Percentiles rank a stretch among this genome's conserved stretches.
phyloP scores from a whole-genome alignment of 495 filamentous ascomycete genomes.

The Penicillium paxilli region DNA sequence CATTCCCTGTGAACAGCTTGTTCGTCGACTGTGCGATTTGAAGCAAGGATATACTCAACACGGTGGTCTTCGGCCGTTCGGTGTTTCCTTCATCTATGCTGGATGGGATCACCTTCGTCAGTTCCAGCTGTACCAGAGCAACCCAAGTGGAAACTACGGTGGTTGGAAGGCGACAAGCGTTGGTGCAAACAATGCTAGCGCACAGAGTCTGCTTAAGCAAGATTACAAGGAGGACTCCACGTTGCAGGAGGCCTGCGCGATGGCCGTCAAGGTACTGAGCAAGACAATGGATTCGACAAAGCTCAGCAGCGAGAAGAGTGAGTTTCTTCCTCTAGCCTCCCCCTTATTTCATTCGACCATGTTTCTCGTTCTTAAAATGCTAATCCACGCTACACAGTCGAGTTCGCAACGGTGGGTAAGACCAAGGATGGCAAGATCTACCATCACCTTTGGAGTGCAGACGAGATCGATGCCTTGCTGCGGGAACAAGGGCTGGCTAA shows the following conservation, averaged over 20 bases:
- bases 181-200: slow-evolving; percentile 96
- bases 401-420: slow-evolving; percentile 97
- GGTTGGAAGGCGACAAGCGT: slow-evolving; percentile 99
- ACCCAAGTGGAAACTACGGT: slow-evolving; percentile 98
- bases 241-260: slow-evolving; percentile 92
- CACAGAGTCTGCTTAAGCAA: slow-evolving; percentile 96
- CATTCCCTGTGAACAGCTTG: slow-evolving; percentile 98
- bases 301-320: slow-evolving; percentile 98
- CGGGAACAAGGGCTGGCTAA: slow-evolving; percentile 95
- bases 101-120: slow-evolving; percentile 93
- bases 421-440: slow-evolving; percentile 94
- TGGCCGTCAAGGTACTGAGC: slow-evolving; percentile 98
- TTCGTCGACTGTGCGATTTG: slow-evolving; percentile 92
- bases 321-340: slow-evolving; percentile 25
- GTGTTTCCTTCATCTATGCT: slow-evolving; percentile 99
- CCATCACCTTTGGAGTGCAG: slow-evolving; percentile 95
- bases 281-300: slow-evolving; percentile 99
- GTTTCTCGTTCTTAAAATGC: slow-evolving; percentile 12
- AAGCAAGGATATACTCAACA: slow-evolving; percentile 99
- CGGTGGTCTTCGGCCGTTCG: slow-evolving; percentile 95
- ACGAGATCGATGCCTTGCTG: slow-evolving; percentile 92
- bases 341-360: not conserved
- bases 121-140: slow-evolving; percentile 99
- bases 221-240: slow-evolving; percentile 98
- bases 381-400: slow-evolving; percentile 62